A percentile compares a stretch with the other conserved stretches of the same genome.
These are phyloP conservation scores for Melanogaster broomeanus DNA, from an alignment of 768 basidiomycete genomes.

Conservation along the genomic window DNA sequence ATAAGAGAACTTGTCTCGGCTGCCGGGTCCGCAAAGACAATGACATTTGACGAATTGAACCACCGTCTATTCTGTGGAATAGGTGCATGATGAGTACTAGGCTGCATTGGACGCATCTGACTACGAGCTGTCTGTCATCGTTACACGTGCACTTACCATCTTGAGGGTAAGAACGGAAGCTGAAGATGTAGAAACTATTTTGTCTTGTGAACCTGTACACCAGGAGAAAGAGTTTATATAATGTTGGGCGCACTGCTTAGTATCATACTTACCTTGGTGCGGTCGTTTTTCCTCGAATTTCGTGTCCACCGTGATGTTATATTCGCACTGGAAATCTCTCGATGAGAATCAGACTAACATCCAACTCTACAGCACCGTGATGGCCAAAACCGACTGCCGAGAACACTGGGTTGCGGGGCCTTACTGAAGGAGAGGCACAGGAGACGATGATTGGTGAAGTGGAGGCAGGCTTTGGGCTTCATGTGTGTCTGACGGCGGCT, in stretches of 20 bases:
- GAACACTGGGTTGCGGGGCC: not conserved
- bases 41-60: slow-evolving; percentile 18
- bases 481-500: not conserved
- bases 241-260: not conserved
- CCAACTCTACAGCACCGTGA: not conserved
- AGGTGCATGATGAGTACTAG: not conserved
- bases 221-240: not conserved
- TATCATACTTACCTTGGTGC: not conserved
- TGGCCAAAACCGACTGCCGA: not conserved
- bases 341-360: not conserved
- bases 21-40: slow-evolving; percentile 9
- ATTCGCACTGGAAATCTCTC: not conserved
- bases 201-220: not conserved
- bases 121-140: too few species aligned
- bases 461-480: not conserved
- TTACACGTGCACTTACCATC: not conserved
- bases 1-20: slow-evolving; percentile 36
- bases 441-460: not conserved
- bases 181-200: too few species aligned
- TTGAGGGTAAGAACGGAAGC: not conserved
- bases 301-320: not conserved
- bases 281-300: not conserved
- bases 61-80: not conserved
- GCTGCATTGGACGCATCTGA: too few species aligned
- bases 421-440: not conserved